Evolutionary conservation across 1,284 basidiomycete species (phyloP).

Genomic region (Ustilago curta): DNA sequence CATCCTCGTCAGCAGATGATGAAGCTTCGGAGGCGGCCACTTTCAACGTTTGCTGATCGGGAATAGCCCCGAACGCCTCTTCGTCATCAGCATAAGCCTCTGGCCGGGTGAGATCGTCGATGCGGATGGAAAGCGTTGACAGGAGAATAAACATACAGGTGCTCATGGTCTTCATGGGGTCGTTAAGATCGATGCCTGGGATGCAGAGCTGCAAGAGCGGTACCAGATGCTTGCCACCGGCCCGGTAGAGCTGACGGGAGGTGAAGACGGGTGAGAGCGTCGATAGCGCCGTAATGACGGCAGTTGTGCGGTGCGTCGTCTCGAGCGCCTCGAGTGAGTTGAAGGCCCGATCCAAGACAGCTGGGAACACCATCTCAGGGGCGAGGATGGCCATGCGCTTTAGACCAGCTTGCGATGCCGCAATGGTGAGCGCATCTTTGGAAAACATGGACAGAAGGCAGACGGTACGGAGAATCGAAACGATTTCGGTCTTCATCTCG

Average conservation of each 20-base stretch:
- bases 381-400: slow-evolving; percentile 83
- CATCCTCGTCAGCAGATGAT: slow-evolving; percentile 15
- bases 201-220: slow-evolving; percentile 89
- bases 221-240: slow-evolving; percentile 88
- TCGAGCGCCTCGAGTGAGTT: slow-evolving; percentile 81
- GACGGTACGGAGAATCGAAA: slow-evolving; percentile 84
- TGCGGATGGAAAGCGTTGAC: slow-evolving; percentile 81
- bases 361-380: slow-evolving; percentile 88
- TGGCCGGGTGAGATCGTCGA: slow-evolving; percentile 78
- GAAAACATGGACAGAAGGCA: slow-evolving; percentile 95
- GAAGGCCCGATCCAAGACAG: slow-evolving; percentile 90
- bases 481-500: slow-evolving; percentile 84
- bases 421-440: slow-evolving; percentile 75
- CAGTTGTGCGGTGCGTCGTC: slow-evolving; percentile 71
- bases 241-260: slow-evolving; percentile 79
- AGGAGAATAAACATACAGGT: slow-evolving; percentile 83
- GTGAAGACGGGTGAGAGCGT: slow-evolving; percentile 83
- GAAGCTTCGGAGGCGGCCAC: slow-evolving; percentile 24
- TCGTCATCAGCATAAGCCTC: slow-evolving; percentile 53
- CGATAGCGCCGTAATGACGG: slow-evolving; percentile 85
- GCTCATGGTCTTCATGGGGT: slow-evolving; percentile 86
- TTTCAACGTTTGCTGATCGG: slow-evolving; percentile 46
- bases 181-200: slow-evolving; percentile 94
- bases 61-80: slow-evolving; percentile 21
- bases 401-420: slow-evolving; percentile 71